Evolutionary conservation across 2,329 filamentous ascomycete species (phyloP).

Genomic region (Penicillium occitanis): DNA sequence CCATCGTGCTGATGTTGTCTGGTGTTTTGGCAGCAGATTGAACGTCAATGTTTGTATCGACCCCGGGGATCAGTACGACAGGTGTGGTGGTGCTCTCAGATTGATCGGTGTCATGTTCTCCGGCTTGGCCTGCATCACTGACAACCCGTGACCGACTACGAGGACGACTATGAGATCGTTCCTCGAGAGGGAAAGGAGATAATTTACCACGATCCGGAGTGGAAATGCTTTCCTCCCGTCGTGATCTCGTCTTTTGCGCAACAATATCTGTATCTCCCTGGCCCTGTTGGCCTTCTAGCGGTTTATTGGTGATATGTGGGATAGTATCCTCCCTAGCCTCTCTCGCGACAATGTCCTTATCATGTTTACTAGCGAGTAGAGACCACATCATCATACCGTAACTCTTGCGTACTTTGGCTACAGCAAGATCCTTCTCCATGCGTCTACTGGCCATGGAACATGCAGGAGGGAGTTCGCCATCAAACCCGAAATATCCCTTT

Average conservation of each 20-base stretch:
- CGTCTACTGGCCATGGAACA: slow-evolving; percentile 76
- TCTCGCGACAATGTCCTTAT: slow-evolving; percentile 65
- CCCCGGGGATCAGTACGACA: slow-evolving; percentile 7
- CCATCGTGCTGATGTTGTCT: slow-evolving; percentile 35
- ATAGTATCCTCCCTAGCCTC: slow-evolving; percentile 28
- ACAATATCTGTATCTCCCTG: not conserved
- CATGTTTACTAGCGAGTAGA: slow-evolving; percentile 84
- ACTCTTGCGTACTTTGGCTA: slow-evolving; percentile 54
- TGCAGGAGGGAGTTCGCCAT: slow-evolving; percentile 76
- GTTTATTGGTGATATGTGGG: slow-evolving; percentile 28
- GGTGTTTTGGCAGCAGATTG: not conserved
- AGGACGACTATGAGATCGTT: slow-evolving; percentile 13
- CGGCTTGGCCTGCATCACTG: slow-evolving; percentile 28
- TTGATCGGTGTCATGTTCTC: slow-evolving; percentile 16
- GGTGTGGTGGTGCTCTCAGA: not conserved
- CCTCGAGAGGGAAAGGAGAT: not conserved
- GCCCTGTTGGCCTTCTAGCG: slow-evolving; percentile 31
- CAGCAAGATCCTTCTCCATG: slow-evolving; percentile 33
- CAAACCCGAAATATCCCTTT: slow-evolving; percentile 69
- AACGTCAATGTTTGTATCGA: slow-evolving; percentile 5
- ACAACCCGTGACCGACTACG: slow-evolving; percentile 24
- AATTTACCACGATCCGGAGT: not conserved
- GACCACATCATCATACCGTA: slow-evolving; percentile 81
- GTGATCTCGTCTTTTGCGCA: not conserved
- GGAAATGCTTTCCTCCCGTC: not conserved